phyloP scores from a whole-genome alignment of 192 early-diverging fungal species.

The Podila minutissima region DNA sequence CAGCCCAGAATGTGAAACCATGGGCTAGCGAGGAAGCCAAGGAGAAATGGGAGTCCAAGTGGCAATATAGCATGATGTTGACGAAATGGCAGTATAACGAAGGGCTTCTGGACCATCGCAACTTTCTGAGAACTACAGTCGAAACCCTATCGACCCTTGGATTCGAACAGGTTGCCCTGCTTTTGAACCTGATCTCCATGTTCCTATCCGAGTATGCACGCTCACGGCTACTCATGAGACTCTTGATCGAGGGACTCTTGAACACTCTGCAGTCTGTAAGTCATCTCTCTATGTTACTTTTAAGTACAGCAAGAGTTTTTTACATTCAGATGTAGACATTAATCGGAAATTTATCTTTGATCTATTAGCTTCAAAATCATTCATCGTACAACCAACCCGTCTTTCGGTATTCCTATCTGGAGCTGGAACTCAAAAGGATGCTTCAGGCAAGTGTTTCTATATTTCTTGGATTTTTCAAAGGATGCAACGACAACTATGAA shows the following conservation, averaged over 20 bases:
- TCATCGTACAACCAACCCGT: slow-evolving; percentile 28
- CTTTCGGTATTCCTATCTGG: slow-evolving; percentile 52
- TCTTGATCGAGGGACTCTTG: slow-evolving; percentile 62
- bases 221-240: slow-evolving; percentile 60
- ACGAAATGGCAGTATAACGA: slow-evolving; percentile 68
- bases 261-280: slow-evolving; percentile 61
- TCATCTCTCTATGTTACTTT: neutral
- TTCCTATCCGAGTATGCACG: slow-evolving; percentile 63
- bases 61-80: slow-evolving; percentile 59
- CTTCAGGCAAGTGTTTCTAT: slow-evolving; percentile 48
- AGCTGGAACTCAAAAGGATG: slow-evolving; percentile 59
- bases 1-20: slow-evolving; percentile 45
- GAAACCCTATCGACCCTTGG: slow-evolving; percentile 47
- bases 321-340: neutral
- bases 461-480: neutral
- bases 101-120: slow-evolving; percentile 60
- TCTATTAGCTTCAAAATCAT: slow-evolving; percentile 36
- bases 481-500: neutral
- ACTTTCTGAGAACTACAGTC: slow-evolving; percentile 59
- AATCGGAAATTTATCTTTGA: neutral
- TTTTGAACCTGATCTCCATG: slow-evolving; percentile 59
- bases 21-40: slow-evolving; percentile 57
- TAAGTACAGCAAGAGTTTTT: neutral
- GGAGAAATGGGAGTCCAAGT: slow-evolving; percentile 56
- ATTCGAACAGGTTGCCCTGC: slow-evolving; percentile 54